Base-by-base conservation (phyloP, 192 early-diverging fungal genomes). In the Dissophora ornata region DNA sequence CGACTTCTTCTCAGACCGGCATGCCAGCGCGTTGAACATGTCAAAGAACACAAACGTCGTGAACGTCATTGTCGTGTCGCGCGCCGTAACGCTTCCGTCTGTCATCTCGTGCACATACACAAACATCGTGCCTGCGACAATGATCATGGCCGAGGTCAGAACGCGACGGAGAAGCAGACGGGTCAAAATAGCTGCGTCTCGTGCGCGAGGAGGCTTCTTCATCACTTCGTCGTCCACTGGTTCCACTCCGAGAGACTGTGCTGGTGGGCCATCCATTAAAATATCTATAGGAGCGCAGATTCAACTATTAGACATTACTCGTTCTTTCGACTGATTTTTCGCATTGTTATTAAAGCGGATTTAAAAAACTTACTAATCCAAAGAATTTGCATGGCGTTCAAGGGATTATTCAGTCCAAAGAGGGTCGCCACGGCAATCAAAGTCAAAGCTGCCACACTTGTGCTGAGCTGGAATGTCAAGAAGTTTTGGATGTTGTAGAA, bases 401-500 rank as follows among this genome's bases (percentile, higher is more conserved):
- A 84, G 44, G 97, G 97, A 60, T 96, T 96, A 21, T 86, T 83
- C 12, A 96, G 79, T 33, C 94, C 95, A 69, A 96, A 86, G 19
- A 97, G 69, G 7, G 95, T 97, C 13, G 94, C 85, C 26, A 94
- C 63, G 21, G 96, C 94, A 67, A 98, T 94, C 69, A 98, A 79
- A 1, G 92, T 85, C 55, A 98, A 82, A 2, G 97, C 97, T 15
- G 97, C 89, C 19, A 97, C 84, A 82, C 94, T 95, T 16, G 97
- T 98, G 81, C 92, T 94, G 19, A 98, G 86, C 81, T 98, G 97
- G 83, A 98, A 98, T 0, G 92, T 91, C 69, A 98, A 83, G 69
- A 98, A 98, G 69, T 98, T 96, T 81, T 96, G 93, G 58, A 98
- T 95, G 71, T 98, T 98, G 85, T 94, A 94, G 70, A 96, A 97